Conservation (phyloP, 2,329 filamentous ascomycete species). For the Ceratocystis variospora region DNA sequence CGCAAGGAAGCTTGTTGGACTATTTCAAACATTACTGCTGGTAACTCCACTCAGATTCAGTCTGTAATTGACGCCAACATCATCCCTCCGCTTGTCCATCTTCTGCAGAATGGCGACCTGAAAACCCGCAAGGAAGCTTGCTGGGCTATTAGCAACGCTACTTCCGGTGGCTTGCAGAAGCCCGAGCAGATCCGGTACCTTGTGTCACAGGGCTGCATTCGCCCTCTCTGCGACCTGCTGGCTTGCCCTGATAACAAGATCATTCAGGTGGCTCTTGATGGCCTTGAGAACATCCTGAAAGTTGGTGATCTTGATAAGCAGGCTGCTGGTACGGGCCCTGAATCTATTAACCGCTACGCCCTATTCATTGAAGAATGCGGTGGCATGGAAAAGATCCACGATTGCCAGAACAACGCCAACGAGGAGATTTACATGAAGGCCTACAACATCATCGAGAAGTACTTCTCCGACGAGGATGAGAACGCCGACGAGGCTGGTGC, state of each 20-base stretch:
- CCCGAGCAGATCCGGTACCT: conserved; percentile 96
- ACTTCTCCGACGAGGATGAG: conserved; percentile 97
- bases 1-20: conserved; percentile 99
- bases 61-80: conserved; percentile 93
- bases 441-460: conserved; percentile 99
- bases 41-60: conserved; percentile 96
- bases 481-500: conserved; percentile 63
- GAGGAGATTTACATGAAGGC: conserved; percentile 99
- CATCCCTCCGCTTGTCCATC: conserved; percentile 87
- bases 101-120: conserved; percentile 90
- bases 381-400: conserved; percentile 99
- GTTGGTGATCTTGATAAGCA: conserved; percentile 98
- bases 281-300: conserved; percentile 98
- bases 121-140: conserved; percentile 99
- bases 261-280: conserved; percentile 94
- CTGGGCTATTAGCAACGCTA: conserved; percentile 99
- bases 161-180: conserved; percentile 93
- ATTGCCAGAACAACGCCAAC: conserved; percentile 99
- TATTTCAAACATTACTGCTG: conserved; percentile 96
- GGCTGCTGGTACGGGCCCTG: conserved; percentile 56
- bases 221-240: conserved; percentile 87
- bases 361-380: conserved; percentile 97
- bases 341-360: conserved; percentile 88
- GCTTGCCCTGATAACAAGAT: conserved; percentile 99
- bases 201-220: conserved; percentile 87